These are phyloP conservation scores for Extremus antarcticus DNA, from an alignment of 495 filamentous ascomycete genomes.

Conservation along the genomic window DNA sequence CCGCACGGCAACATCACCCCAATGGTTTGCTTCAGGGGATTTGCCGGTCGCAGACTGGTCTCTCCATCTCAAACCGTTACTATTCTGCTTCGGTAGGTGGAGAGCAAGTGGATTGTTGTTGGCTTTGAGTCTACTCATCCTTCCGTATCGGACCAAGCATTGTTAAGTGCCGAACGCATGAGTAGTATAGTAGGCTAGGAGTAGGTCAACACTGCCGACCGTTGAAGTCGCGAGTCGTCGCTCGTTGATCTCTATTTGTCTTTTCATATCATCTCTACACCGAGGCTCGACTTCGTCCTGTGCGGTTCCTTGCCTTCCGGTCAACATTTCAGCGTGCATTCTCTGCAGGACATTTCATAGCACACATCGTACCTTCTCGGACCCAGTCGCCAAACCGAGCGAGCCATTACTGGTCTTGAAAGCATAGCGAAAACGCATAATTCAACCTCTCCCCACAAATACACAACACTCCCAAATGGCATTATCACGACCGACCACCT, in stretches of 20 bases:
- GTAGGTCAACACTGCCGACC: neutral
- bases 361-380: no score
- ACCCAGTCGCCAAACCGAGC: neutral
- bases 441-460: no score
- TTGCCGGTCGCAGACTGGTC: no score
- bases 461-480: no score
- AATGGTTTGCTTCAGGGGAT: neutral
- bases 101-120: neutral
- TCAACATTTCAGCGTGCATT: no score
- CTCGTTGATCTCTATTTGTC: neutral
- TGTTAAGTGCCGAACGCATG: neutral
- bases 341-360: no score
- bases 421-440: neutral
- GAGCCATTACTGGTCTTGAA: neutral
- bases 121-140: no score
- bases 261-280: neutral
- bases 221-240: no score
- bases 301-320: no score
- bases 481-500: slow-evolving; percentile 7
- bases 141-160: no score
- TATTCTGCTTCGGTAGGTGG: neutral
- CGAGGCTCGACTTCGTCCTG: no score
- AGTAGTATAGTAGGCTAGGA: neutral
- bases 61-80: neutral
- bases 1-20: neutral